Evolutionary conservation across 2,329 filamentous ascomycete species (phyloP).

Genomic region (Calcarisporium arbuscula): DNA sequence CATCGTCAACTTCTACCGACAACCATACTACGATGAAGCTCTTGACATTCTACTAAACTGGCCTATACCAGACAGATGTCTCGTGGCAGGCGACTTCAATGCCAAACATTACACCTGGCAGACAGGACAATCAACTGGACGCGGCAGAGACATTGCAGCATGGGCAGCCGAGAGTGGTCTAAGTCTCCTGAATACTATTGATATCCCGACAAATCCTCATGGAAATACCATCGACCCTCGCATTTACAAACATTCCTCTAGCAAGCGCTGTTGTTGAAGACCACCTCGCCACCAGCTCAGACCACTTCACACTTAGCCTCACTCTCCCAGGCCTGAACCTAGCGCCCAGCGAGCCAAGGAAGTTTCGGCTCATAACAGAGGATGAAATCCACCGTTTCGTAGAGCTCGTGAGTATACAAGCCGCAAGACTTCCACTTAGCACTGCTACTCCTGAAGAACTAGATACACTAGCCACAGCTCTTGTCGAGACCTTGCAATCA

Average conservation of each 20-base stretch:
- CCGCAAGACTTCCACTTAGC: no score
- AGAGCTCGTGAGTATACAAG: no score
- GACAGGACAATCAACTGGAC: background rate
- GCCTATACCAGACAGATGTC: conserved; percentile 6
- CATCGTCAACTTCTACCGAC: conserved; percentile 12
- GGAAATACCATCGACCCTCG: conserved; percentile 5
- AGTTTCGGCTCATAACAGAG: no score
- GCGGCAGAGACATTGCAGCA: background rate
- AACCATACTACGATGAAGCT: conserved; percentile 7
- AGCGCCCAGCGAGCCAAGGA: no score
- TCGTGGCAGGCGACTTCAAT: conserved; percentile 6
- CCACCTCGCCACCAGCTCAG: conserved; percentile 9
- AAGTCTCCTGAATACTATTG: background rate
- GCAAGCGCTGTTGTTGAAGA: conserved; percentile 7
- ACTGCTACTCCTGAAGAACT: no score
- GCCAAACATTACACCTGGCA: background rate
- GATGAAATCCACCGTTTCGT: no score
- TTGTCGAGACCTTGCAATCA: no score
- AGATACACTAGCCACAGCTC: no score
- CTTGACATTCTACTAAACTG: conserved; percentile 9
- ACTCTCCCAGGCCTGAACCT: conserved; percentile 7
- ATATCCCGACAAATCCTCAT: background rate
- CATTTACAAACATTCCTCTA: conserved; percentile 8
- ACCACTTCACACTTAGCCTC: conserved; percentile 10
- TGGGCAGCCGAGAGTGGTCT: background rate